Percentiles rank a stretch among this genome's conserved stretches.
These are phyloP conservation scores for Colletotrichum paranaense DNA, from an alignment of 2,329 filamentous ascomycete species.

Conservation along the genomic window DNA sequence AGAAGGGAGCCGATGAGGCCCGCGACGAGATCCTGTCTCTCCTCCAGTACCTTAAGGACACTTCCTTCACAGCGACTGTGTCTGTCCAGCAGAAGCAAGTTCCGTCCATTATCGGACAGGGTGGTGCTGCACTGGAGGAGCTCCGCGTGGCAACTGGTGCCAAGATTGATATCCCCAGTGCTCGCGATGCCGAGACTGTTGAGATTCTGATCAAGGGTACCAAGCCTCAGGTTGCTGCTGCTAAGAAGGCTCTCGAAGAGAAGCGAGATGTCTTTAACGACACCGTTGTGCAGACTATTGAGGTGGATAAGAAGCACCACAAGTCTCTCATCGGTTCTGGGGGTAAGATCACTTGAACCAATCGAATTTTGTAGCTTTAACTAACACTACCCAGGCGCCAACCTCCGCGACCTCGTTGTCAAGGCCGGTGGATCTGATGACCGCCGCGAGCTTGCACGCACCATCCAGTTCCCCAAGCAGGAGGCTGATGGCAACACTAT, in stretches of 20 bases:
- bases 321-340: slow-evolving; percentile 87
- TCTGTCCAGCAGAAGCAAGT: slow-evolving; percentile 92
- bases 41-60: slow-evolving; percentile 90
- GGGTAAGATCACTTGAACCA: slow-evolving; percentile 67
- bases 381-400: slow-evolving; percentile 74
- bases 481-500: slow-evolving; percentile 86
- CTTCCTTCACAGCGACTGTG: slow-evolving; percentile 82
- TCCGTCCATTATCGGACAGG: slow-evolving; percentile 91
- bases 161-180: slow-evolving; percentile 90
- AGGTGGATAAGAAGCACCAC: slow-evolving; percentile 96
- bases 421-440: slow-evolving; percentile 92
- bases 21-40: slow-evolving; percentile 91
- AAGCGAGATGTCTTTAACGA: slow-evolving; percentile 90
- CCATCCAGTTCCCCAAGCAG: slow-evolving; percentile 93
- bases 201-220: slow-evolving; percentile 94
- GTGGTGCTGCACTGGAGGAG: slow-evolving; percentile 90
- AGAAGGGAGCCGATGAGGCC: slow-evolving; percentile 91
- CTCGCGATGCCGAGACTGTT: slow-evolving; percentile 78
- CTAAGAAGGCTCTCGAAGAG: slow-evolving; percentile 90
- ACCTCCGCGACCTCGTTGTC: slow-evolving; percentile 86
- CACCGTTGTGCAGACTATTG: slow-evolving; percentile 84
- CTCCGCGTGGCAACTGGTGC: slow-evolving; percentile 86
- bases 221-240: slow-evolving; percentile 88
- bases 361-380: slow-evolving; percentile 15
- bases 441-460: slow-evolving; percentile 83